Percentiles rank a stretch among this genome's conserved stretches.
Conservation (phyloP, 805 yeast genomes). For the Naumovozyma baii region DNA sequence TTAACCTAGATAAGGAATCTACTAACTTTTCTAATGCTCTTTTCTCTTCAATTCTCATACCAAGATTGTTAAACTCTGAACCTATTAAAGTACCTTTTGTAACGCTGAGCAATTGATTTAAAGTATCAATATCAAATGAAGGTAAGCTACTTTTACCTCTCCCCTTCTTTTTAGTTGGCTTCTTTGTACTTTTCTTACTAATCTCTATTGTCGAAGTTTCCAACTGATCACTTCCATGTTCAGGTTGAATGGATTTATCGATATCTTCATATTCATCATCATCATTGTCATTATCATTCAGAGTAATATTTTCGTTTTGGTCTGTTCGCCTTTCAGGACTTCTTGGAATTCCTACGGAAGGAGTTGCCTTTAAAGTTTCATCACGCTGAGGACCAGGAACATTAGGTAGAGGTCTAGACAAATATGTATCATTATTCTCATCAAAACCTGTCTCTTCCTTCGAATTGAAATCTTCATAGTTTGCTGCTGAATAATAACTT, state of each 20-base stretch:
- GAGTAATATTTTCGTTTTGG: neutral
- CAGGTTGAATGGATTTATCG: conserved; percentile 6
- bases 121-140: conserved; percentile 27
- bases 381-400: conserved; percentile 6
- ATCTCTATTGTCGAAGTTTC: neutral
- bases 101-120: conserved; percentile 31
- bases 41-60: conserved; percentile 67
- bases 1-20: conserved; percentile 73
- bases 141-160: conserved; percentile 4
- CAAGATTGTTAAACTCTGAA: conserved; percentile 61
- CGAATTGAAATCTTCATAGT: conserved; percentile 5
- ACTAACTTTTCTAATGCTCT: conserved; percentile 75
- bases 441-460: conserved; percentile 3
- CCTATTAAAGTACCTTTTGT: conserved; percentile 36
- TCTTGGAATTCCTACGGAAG: neutral
- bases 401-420: conserved; percentile 17
- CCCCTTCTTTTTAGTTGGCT: conserved; percentile 4
- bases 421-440: conserved; percentile 11
- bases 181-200: neutral
- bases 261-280: conserved; percentile 19
- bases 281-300: neutral
- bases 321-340: neutral
- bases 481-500: conserved; percentile 19
- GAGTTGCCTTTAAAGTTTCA: neutral
- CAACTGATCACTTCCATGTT: neutral